A percentile compares a stretch with the other conserved stretches of the same genome.
phyloP scores from a whole-genome alignment of 139 green algal species.

The Auxenochlorella pyrenoidosa region DNA sequence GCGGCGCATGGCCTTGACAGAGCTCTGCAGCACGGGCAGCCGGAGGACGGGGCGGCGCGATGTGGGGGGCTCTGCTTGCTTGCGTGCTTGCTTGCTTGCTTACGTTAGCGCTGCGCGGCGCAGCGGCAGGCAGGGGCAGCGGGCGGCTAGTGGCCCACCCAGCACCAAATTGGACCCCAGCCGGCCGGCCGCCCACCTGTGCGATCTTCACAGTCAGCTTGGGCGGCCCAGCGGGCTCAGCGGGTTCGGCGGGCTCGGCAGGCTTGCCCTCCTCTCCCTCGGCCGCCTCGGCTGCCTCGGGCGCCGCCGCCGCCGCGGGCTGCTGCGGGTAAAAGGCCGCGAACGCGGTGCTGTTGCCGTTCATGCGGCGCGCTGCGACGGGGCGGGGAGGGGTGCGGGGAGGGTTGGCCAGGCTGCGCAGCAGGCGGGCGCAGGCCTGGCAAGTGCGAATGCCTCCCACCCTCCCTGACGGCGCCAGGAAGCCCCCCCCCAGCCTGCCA shows the following conservation, averaged over 20 bases:
- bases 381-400: neutral
- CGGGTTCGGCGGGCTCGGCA: neutral
- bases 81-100: neutral
- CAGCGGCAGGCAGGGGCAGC: no score
- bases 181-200: no score
- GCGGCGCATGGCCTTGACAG: neutral
- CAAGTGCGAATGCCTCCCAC: no score
- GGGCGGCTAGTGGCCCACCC: no score
- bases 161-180: neutral
- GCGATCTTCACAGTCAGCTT: neutral
- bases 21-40: no score
- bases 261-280: neutral
- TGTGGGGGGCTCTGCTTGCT: no score
- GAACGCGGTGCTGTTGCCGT: conserved; percentile 3
- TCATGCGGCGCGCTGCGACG: neutral
- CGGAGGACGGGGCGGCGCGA: neutral
- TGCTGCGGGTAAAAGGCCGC: neutral
- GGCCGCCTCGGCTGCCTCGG: neutral
- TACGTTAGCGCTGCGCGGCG: neutral
- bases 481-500: no score
- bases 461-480: no score
- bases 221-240: neutral
- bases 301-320: neutral
- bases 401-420: neutral
- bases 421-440: neutral